Evolutionary conservation across 2,329 filamentous ascomycete species (phyloP), one percentile per base, ranked within the genome.

Genomic region (Apiospora phragmitis): DNA sequence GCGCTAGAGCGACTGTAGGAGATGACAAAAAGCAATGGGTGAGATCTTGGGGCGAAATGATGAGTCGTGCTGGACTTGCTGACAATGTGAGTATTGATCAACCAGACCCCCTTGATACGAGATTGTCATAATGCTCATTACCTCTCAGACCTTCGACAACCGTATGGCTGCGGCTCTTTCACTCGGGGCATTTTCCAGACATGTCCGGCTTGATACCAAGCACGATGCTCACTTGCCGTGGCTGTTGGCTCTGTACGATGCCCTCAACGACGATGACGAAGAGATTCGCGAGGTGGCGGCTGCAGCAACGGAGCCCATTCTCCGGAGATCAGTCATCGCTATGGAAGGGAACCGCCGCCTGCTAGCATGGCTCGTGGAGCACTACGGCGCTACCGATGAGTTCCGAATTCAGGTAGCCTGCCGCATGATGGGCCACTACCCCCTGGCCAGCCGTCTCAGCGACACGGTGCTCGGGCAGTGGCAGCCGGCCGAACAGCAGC

Each of bases 231-330:
- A 89, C 43, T 80, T 94, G 1, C 83, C 88, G 1, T 83, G 89
- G 41, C 87, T 92, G 68, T 79, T 94, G 6, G 85, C 91, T 4
- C 83, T 95, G 1, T 95, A 96, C 80, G 91, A 94, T 77, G 85
- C 90, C 65, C 86, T 97, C 5, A 93, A 93, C 77, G 96, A 98
- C 78, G 95, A 98, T 78, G 95, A 98, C 77, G 94, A 97, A 72
- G 94, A 98, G 70, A 88, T 98, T 73, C 90, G 95, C 62, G 88
- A 91, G 43, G 79, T 88, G 0, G 92, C 91, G 9, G 88, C 91
- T 2, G 71, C 75, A 0, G 85, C 88, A 1, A 84, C 86, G 0
- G 78, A 81, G 6, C 78, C 77, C 29, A 79, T 93, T 32, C 74
- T 91, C 21, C 74, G 79, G 26, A 76, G 79, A 35, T 69, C 74